Evolutionary conservation across 139 green algal species (phyloP).

Genomic region (Marvania coccoides): DNA sequence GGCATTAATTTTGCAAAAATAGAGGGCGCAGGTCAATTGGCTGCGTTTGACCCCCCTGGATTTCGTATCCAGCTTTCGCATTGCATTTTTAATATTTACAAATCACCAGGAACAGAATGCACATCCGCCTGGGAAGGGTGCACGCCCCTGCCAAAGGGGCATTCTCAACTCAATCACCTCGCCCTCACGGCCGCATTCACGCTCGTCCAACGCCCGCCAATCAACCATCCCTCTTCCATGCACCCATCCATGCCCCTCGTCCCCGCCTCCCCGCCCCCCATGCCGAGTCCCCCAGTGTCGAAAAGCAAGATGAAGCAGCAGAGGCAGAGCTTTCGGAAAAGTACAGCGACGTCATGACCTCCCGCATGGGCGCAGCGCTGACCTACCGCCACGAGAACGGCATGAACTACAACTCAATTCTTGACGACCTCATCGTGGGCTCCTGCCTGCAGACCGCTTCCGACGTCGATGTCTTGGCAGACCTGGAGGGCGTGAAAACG

Average conservation of each 20-base stretch:
- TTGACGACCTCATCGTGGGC: conserved; percentile 88
- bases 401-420: conserved; percentile 84
- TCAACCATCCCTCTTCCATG: not conserved
- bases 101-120: too few relatives aligned
- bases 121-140: too few relatives aligned
- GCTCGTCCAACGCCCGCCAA: not conserved
- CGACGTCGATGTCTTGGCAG: conserved; percentile 68
- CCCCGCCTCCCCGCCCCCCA: too few relatives aligned
- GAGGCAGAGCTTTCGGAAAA: conserved; percentile 21
- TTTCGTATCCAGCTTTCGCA: too few relatives aligned
- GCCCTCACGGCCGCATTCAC: not conserved
- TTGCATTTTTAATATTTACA: too few relatives aligned
- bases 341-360: conserved; percentile 79
- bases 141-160: too few relatives aligned
- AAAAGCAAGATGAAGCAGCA: conserved; percentile 12
- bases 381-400: conserved; percentile 83
- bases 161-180: too few relatives aligned
- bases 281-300: too few relatives aligned
- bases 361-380: conserved; percentile 67
- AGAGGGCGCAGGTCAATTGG: too few relatives aligned
- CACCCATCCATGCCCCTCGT: not conserved
- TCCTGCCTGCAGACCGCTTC: conserved; percentile 74
- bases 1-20: too few relatives aligned
- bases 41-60: too few relatives aligned
- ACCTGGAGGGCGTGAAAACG: conserved; percentile 61